Conservation (phyloP, 331 rosid species). For the Cydonia oblonga region DNA sequence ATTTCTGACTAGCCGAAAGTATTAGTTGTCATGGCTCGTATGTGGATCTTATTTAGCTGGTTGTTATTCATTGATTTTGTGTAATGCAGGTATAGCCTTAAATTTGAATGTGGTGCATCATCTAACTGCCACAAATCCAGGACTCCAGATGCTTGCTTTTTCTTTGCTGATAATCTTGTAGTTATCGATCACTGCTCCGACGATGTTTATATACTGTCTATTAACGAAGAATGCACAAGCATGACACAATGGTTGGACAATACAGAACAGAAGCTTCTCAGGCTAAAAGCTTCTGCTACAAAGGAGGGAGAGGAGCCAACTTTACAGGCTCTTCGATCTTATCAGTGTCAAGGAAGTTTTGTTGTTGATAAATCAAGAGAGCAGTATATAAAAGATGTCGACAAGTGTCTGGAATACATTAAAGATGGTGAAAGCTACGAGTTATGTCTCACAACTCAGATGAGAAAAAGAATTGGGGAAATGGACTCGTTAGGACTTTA, state of each 20-base stretch:
- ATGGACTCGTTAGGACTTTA: conserved; percentile 58
- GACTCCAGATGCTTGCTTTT: conserved; percentile 94
- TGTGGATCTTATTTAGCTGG: not conserved
- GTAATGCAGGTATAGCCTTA: conserved; percentile 76
- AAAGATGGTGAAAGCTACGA: conserved; percentile 96
- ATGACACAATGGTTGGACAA: conserved; percentile 57
- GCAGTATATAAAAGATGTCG: conserved; percentile 58
- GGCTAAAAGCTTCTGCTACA: conserved; percentile 30
- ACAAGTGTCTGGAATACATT: conserved; percentile 67
- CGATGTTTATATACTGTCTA: conserved; percentile 76
- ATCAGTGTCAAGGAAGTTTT: conserved; percentile 34
- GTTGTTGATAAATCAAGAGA: conserved; percentile 60
- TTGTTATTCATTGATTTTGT: conserved; percentile 1
- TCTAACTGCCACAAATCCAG: conserved; percentile 63
- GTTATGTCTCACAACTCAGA: conserved; percentile 89
- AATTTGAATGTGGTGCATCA: conserved; percentile 67
- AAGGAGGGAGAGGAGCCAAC: conserved; percentile 22
- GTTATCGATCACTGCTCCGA: conserved; percentile 71
- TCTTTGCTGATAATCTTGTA: conserved; percentile 80
- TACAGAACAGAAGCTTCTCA: conserved; percentile 58
- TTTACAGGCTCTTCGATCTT: conserved; percentile 16
- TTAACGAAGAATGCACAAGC: conserved; percentile 38
- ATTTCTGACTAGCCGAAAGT: not conserved
- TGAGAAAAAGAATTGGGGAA: conserved; percentile 48
- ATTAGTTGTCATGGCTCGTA: not conserved